Evolutionary conservation across 768 basidiomycete species (phyloP), one percentile per base, ranked within the genome.

Genomic region (Boletus reticuloceps): DNA sequence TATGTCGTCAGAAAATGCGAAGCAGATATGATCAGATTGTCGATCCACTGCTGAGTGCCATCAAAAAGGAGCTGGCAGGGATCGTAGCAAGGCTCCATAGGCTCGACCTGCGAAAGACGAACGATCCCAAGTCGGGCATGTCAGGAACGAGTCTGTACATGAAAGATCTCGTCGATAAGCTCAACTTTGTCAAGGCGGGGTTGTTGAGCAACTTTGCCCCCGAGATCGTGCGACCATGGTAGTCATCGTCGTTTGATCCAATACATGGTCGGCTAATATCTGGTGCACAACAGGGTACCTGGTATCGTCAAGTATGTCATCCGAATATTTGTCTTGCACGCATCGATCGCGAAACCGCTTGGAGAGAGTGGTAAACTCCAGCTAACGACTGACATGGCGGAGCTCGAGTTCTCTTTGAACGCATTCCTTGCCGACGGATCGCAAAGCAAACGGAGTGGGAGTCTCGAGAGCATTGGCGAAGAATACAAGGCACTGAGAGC

Each of bases 351-450:
- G 10, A 85, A 86, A 62, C 95, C 95, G 0, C 78, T 98, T 6
- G 89, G 94, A 6, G 97, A 99, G 75, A 82, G 82, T 54, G 94
- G 95, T 14, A 98, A 97, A 69, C 81, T 99, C 25, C 94, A 96
- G 72, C 78, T 98, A 59, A 92, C 94, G 54, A 90, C 86, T 45
- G 96, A 99, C 70, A 96, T 98, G 94, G 90, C 95, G 1, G 91
- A 94, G 68, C 79, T 98, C 56, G 97, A 98, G 74, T 97, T 98
- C 68, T 86, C 91, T 0, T 69, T 99, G 51, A 89, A 85, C 63
- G 82, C 89, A 4, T 91, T 98, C 69, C 77, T 86, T 74, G 76
- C 75, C 2, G 83, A 85, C 53, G 77, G 78, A 48, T 67, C 75
- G 3, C 80, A 82, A 56, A 77, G 75, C 54, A 83, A 84, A 63